These are phyloP conservation scores for Glomus cerebriforme DNA, from an alignment of 192 early-diverging fungal species.

Conservation along the genomic window DNA sequence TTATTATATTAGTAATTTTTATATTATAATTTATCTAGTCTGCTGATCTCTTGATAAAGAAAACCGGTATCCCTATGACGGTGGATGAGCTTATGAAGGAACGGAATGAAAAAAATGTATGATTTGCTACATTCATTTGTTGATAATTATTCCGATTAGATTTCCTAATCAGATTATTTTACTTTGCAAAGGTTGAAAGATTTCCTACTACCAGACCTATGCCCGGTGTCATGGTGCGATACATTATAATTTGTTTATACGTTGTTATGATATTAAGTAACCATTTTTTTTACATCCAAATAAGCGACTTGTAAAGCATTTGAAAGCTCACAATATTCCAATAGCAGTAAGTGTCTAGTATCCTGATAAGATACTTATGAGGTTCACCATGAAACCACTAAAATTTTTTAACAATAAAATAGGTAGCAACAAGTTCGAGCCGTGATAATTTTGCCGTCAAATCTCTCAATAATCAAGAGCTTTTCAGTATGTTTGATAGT, in stretches of 20 bases:
- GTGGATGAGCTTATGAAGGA: constrained; percentile 79
- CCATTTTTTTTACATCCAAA: neutral
- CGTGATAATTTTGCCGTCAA: constrained; percentile 78
- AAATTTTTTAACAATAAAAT: neutral
- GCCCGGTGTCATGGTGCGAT: constrained; percentile 17
- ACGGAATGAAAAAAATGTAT: constrained; percentile 52
- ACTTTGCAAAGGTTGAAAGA: neutral
- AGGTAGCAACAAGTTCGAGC: constrained; percentile 83
- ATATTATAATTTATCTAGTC: constrained; percentile 35
- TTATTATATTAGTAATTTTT: no score
- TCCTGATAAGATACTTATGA: no score
- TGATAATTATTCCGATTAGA: constrained; percentile 11
- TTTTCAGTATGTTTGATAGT: constrained; percentile 81
- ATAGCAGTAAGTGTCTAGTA: constrained; percentile 24
- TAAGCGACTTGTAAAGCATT: constrained; percentile 25
- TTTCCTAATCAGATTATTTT: constrained; percentile 4
- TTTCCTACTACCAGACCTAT: constrained; percentile 17
- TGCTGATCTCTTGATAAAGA: constrained; percentile 65
- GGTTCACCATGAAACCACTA: neutral
- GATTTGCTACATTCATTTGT: neutral
- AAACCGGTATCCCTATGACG: constrained; percentile 70
- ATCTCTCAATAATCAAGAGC: constrained; percentile 61
- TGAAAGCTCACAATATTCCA: neutral
- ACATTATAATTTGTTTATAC: neutral
- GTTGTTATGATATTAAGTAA: neutral